These are phyloP conservation scores for Ormosia semicastrata DNA, from an alignment of 306 rosid genomes.

Conservation along the genomic window DNA sequence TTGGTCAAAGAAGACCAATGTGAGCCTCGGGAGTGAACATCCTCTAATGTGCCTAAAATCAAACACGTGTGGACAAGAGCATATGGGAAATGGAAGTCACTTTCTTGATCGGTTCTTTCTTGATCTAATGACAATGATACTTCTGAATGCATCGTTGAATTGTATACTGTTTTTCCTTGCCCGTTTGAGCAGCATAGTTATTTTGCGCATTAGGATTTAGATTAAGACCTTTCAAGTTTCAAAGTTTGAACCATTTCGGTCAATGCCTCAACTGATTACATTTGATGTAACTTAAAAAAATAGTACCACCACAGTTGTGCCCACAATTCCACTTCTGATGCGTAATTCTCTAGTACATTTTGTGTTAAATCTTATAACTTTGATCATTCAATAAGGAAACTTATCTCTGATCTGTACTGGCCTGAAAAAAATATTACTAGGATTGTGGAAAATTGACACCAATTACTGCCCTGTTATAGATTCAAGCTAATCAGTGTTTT, in stretches of 20 bases:
- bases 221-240: constrained; percentile 29
- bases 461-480: background rate
- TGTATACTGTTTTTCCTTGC: constrained; percentile 2
- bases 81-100: constrained; percentile 26
- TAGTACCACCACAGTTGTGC: background rate
- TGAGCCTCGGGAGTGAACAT: constrained; percentile 4
- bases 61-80: constrained; percentile 16
- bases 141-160: constrained; percentile 6
- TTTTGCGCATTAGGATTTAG: constrained; percentile 19
- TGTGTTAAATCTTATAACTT: background rate
- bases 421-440: background rate
- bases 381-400: background rate
- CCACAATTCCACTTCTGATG: constrained; percentile 6
- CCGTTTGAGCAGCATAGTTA: constrained; percentile 5
- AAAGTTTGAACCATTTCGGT: constrained; percentile 23
- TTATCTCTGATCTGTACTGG: background rate
- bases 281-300: constrained; percentile 1
- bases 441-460: background rate
- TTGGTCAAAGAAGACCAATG: constrained; percentile 29
- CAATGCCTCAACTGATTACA: background rate
- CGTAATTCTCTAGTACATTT: background rate
- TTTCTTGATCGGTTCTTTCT: background rate
- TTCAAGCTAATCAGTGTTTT: background rate
- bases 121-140: constrained; percentile 20
- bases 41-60: constrained; percentile 14